Conservation (phyloP, 306 rosid species). For the Quercus wislizeni region DNA sequence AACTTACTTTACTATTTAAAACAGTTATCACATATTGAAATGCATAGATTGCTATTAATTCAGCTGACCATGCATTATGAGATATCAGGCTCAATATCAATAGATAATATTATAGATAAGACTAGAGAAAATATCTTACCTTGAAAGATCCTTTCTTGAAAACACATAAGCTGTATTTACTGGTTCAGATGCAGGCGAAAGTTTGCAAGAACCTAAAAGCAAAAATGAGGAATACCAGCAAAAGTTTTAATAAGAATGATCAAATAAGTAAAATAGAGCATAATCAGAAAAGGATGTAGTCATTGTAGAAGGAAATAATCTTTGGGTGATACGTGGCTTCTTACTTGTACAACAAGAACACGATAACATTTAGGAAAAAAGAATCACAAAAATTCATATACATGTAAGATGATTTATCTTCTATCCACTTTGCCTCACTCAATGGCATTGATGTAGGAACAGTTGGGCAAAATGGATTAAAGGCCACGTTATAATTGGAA, state of each 20-base stretch:
- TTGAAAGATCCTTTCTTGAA: conserved; percentile 81
- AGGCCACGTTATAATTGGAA: neutral
- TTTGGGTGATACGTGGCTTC: neutral
- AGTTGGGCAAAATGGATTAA: neutral
- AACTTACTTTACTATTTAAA: conserved; percentile 7
- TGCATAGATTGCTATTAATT: neutral
- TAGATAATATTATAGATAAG: conserved; percentile 7
- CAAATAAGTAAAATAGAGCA: neutral
- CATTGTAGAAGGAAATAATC: neutral
- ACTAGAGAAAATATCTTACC: conserved; percentile 40
- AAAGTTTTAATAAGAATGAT: neutral
- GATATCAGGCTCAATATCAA: neutral
- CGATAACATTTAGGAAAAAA: neutral
- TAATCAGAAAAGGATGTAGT: neutral
- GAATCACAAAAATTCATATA: neutral
- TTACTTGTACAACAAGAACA: neutral
- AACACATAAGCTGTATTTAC: conserved; percentile 72
- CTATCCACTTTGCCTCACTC: neutral
- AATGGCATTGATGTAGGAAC: neutral
- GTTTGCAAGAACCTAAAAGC: conserved; percentile 71
- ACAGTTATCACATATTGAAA: conserved; percentile 4
- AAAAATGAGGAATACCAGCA: conserved; percentile 21
- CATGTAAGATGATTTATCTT: neutral
- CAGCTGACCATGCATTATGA: neutral
- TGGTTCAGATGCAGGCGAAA: conserved; percentile 52